Conservation (phyloP, 768 basidiomycete species). For the Mycena alexandri region DNA sequence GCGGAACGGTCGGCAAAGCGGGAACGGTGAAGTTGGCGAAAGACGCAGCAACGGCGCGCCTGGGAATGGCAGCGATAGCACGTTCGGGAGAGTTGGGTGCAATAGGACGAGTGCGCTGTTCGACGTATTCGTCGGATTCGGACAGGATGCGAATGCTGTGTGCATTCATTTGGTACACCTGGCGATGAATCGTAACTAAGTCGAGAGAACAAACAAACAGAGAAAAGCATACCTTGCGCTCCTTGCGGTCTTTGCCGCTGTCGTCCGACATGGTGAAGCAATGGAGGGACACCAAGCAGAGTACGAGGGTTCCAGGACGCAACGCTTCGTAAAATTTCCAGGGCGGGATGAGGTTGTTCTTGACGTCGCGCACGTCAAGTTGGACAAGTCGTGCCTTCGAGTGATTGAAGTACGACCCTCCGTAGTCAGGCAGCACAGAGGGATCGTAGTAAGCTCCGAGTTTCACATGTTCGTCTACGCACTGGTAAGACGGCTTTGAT, state of each 20-base stretch:
- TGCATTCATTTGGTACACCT: neutral
- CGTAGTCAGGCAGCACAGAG: neutral
- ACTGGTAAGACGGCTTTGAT: neutral
- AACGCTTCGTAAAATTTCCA: neutral
- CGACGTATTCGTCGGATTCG: neutral
- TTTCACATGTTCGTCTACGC: neutral
- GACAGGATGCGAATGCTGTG: neutral
- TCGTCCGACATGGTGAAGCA: neutral
- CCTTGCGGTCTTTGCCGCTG: neutral
- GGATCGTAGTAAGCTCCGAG: neutral
- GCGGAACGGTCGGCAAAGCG: too few relatives aligned
- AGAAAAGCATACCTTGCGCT: neutral
- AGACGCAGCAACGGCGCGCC: neutral
- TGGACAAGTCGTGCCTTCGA: neutral
- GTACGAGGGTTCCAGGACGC: too few relatives aligned
- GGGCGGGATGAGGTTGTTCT: neutral
- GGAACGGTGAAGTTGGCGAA: neutral
- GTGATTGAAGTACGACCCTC: neutral
- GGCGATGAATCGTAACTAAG: neutral
- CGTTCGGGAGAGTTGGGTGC: neutral
- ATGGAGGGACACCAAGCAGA: neutral
- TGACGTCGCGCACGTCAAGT: neutral
- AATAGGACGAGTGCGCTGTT: neutral
- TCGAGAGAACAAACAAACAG: neutral
- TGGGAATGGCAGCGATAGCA: neutral